Evolutionary conservation across 164 flowering plant species (phyloP), one percentile per base, ranked within the genome.

Genomic region (Vitis amurensis): DNA sequence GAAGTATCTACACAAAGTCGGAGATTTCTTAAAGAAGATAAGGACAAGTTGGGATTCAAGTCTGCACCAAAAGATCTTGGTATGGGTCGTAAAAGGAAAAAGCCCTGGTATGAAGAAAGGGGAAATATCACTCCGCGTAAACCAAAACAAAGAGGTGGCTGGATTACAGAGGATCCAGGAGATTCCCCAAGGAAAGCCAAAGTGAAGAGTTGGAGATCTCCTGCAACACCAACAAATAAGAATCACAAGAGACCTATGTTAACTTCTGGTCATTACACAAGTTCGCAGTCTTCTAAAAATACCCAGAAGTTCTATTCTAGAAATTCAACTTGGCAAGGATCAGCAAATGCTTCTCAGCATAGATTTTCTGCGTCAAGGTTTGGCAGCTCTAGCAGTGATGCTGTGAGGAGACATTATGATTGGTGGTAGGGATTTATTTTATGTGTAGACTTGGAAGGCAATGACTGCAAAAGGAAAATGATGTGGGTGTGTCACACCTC

Each of bases 121-220:
- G 76, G 55, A 8, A 29, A 49, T 8, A 58, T 61, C 31, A 69
- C 83, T 3, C 66, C 86, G 30, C 68, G 51, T 44, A 89, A 86
- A 64, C 14, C 81, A 16, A 88, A 80, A 55, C 77, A 66, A 6
- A 79, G 86, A 73, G 86, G 87, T 61, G 88, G 93, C 12, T 88
- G 89, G 92, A 74, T 66, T 30, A 64, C 80, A 6, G 88, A 86
- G 67, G 78, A 86, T 73, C 84, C 83, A 50, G 84, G 80, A 58
- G 82, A 85, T 51, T 49, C 30, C 13, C 65, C 73, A 48, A 52
- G 74, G 62, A 75, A 71, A 59, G 15, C 27, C 59, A 69, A 59
- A 64, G 59, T n/a, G 59, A 76, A 68, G 56, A 62, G 59, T 49
- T 78, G 84, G 87, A 74, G 65, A 31, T 85, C 86, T 64, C 86